These are phyloP conservation scores for Paecilomyces sp. DNA, from an alignment of 2,329 filamentous ascomycete genomes.

Conservation along the genomic window DNA sequence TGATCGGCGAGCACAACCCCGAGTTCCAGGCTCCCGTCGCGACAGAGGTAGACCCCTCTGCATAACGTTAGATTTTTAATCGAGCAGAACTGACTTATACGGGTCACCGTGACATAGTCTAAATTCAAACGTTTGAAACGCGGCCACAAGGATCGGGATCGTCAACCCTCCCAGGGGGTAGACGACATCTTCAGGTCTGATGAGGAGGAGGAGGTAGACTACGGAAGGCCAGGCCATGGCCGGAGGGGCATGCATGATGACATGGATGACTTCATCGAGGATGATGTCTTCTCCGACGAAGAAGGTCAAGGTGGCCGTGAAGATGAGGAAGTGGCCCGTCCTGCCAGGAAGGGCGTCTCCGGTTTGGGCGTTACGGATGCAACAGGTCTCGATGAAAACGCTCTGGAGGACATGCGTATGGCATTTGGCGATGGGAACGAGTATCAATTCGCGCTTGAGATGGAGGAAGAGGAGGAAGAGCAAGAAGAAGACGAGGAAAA, in stretches of 20 bases:
- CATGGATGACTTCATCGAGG: constrained; percentile 94
- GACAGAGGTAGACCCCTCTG: constrained; percentile 56
- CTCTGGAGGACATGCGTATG: constrained; percentile 89
- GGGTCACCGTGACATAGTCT: constrained; percentile 45
- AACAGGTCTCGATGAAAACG: constrained; percentile 81
- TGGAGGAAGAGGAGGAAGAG: constrained; percentile 78
- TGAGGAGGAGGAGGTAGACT: constrained; percentile 65
- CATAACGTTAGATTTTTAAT: not conserved
- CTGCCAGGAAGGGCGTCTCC: constrained; percentile 61
- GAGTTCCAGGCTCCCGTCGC: constrained; percentile 61
- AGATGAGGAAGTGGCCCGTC: constrained; percentile 81
- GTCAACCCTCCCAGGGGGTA: constrained; percentile 62
- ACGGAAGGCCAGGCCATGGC: constrained; percentile 32
- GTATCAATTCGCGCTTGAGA: constrained; percentile 86
- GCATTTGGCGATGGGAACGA: constrained; percentile 95
- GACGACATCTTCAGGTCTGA: constrained; percentile 95
- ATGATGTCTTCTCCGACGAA: constrained; percentile 85
- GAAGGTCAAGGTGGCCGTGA: constrained; percentile 69
- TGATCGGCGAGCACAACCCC: constrained; percentile 78
- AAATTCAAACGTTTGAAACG: constrained; percentile 97
- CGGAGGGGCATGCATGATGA: constrained; percentile 65
- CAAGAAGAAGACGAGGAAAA: constrained; percentile 72
- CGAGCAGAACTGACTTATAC: not conserved
- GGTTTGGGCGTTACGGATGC: constrained; percentile 67
- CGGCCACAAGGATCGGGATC: constrained; percentile 64